These are phyloP conservation scores for Lactarius hatsudake DNA, from an alignment of 768 basidiomycete genomes.

Conservation along the genomic window DNA sequence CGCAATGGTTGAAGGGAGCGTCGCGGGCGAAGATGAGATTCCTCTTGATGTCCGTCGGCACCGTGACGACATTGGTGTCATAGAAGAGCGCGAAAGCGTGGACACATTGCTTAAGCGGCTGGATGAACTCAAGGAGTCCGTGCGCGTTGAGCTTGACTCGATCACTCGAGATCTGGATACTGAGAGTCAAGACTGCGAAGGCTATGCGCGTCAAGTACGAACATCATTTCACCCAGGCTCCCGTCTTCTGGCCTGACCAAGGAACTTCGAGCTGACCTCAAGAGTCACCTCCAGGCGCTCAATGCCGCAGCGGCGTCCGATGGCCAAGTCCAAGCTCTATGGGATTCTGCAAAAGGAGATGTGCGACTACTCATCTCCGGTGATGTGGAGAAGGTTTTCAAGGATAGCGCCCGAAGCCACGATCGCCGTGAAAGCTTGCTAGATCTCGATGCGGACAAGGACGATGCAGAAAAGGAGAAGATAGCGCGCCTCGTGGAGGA, in stretches of 20 bases:
- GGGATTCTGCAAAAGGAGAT: constrained; percentile 67
- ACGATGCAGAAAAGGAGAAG: constrained; percentile 64
- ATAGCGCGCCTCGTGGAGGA: constrained; percentile 65
- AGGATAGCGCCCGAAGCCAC: constrained; percentile 46
- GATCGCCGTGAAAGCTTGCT: constrained; percentile 46
- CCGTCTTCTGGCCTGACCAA: constrained; percentile 77
- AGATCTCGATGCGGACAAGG: constrained; percentile 73
- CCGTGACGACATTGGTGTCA: constrained; percentile 67
- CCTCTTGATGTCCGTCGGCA: constrained; percentile 69
- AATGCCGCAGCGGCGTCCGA: constrained; percentile 80
- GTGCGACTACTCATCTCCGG: constrained; percentile 59
- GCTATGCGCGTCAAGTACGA: constrained; percentile 83
- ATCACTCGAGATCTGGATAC: constrained; percentile 67
- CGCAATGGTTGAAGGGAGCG: constrained; percentile 64
- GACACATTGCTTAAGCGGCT: constrained; percentile 61
- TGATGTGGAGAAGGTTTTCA: constrained; percentile 61
- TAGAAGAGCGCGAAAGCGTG: constrained; percentile 69
- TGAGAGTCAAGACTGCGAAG: constrained; percentile 90
- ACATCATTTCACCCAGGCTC: constrained; percentile 80
- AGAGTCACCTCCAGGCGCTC: constrained; percentile 65
- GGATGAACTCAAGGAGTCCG: constrained; percentile 53
- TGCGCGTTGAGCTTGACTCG: constrained; percentile 58
- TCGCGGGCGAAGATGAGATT: constrained; percentile 62
- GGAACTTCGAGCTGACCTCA: constrained; percentile 71
- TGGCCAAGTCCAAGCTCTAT: constrained; percentile 66